Evolutionary conservation across 306 rosid species (phyloP).

Genomic region (Cucurbita pepo): DNA sequence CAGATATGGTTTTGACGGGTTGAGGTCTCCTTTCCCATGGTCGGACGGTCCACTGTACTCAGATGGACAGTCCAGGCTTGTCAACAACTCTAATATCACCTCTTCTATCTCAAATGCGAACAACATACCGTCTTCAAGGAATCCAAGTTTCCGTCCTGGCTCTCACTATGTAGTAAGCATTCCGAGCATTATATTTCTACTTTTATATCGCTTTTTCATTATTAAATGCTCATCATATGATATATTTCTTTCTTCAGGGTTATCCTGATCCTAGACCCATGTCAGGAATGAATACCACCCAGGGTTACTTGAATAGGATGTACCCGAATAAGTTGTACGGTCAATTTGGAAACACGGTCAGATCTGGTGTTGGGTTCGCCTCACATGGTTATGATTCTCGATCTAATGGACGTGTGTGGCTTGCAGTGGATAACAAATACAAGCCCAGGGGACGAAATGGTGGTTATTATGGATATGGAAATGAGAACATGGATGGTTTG

Average conservation of each 20-base stretch:
- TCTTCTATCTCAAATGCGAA: constrained; percentile 23
- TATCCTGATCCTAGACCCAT: constrained; percentile 79
- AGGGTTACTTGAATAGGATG: constrained; percentile 53
- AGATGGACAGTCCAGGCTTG: constrained; percentile 78
- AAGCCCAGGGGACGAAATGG: constrained; percentile 65
- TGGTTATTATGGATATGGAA: constrained; percentile 67
- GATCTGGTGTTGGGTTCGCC: constrained; percentile 78
- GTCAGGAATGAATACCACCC: constrained; percentile 53
- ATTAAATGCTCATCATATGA: neutral
- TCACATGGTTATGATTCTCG: constrained; percentile 74
- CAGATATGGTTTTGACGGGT: constrained; percentile 52
- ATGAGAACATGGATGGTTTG: constrained; percentile 77
- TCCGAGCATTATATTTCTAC: neutral
- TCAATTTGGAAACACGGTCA: constrained; percentile 52
- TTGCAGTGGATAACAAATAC: constrained; percentile 66
- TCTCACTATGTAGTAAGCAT: constrained; percentile 58
- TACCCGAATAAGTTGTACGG: constrained; percentile 66
- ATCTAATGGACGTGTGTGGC: constrained; percentile 64
- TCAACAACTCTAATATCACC: constrained; percentile 30
- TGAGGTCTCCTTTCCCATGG: constrained; percentile 47
- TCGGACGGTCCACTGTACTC: constrained; percentile 56
- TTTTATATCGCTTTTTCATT: neutral
- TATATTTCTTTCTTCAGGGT: constrained; percentile 27
- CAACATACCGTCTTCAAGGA: constrained; percentile 36
- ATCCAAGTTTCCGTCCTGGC: constrained; percentile 57